Percentiles rank a stretch among this genome's conserved stretches.
These are phyloP conservation scores for Aegilops sharonensis DNA, from an alignment of 176 grass and related monocot genomes.

Conservation along the genomic window DNA sequence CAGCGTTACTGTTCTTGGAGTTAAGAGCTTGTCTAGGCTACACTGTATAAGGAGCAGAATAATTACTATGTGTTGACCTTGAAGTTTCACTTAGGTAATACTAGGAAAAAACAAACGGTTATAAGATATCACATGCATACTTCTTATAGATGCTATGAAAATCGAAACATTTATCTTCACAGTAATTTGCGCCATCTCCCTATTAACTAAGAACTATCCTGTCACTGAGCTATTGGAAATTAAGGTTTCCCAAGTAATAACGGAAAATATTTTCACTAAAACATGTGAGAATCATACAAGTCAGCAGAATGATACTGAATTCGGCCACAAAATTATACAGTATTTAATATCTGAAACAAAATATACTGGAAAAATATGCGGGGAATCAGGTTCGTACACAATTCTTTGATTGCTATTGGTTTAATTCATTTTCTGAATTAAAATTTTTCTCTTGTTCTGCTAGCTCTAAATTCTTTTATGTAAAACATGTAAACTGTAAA, in stretches of 20 bases:
- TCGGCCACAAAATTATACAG: background rate
- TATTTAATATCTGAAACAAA: background rate
- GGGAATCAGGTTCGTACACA: background rate
- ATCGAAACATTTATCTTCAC: background rate
- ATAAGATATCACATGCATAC: background rate
- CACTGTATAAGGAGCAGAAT: background rate
- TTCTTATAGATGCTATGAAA: background rate
- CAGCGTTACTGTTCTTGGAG: background rate
- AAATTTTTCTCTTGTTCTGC: background rate
- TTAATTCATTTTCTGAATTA: background rate
- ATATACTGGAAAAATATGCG: background rate
- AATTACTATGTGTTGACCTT: background rate
- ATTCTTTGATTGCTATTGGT: background rate
- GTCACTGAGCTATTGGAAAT: background rate
- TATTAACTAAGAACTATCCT: background rate
- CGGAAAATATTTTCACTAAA: background rate
- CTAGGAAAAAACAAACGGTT: background rate
- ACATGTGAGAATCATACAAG: background rate
- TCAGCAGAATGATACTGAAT: background rate
- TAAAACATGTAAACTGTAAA: background rate
- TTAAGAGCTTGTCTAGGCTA: background rate
- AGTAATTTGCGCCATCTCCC: background rate
- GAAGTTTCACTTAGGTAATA: background rate
- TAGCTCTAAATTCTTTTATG: background rate
- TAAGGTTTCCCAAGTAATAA: background rate